Conservation (phyloP, 306 rosid genomes). For the Lotus japonicus region DNA sequence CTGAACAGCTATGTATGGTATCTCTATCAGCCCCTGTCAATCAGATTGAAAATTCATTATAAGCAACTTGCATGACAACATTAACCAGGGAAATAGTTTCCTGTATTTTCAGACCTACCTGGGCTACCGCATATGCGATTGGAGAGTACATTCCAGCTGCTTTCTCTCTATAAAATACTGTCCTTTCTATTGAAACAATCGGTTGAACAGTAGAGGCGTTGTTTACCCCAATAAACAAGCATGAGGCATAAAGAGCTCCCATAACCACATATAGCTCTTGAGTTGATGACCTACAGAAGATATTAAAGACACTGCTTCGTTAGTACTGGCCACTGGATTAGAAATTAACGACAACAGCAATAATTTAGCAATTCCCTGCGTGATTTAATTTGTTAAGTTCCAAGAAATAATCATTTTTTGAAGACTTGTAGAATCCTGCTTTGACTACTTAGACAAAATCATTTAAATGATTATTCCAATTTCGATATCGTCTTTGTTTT, state of each 20-base stretch:
- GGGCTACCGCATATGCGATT: slow-evolving; percentile 75
- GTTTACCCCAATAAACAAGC: slow-evolving; percentile 78
- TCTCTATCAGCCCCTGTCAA: slow-evolving; percentile 79
- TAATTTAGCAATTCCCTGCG: not conserved
- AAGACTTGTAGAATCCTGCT: no score
- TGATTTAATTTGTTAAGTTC: not conserved
- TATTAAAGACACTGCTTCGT: not conserved
- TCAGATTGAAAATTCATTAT: not conserved
- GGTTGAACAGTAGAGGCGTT: slow-evolving; percentile 90
- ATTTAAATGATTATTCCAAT: not conserved
- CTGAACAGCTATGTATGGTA: slow-evolving; percentile 75
- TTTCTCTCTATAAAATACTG: slow-evolving; percentile 83
- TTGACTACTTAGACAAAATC: not conserved
- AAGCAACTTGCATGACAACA: not conserved
- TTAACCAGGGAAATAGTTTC: not conserved
- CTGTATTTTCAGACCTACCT: slow-evolving; percentile 33
- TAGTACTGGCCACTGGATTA: not conserved
- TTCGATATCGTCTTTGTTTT: not conserved
- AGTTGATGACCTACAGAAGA: slow-evolving; percentile 43
- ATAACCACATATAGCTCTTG: slow-evolving; percentile 57
- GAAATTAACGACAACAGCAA: not conserved
- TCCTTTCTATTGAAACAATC: slow-evolving; percentile 85
- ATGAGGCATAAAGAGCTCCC: slow-evolving; percentile 84
- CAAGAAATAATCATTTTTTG: not conserved
- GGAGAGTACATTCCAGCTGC: slow-evolving; percentile 97